Evolutionary conservation across 140 eudicot genomes (phyloP).

Genomic region (Flaveria floridana): DNA sequence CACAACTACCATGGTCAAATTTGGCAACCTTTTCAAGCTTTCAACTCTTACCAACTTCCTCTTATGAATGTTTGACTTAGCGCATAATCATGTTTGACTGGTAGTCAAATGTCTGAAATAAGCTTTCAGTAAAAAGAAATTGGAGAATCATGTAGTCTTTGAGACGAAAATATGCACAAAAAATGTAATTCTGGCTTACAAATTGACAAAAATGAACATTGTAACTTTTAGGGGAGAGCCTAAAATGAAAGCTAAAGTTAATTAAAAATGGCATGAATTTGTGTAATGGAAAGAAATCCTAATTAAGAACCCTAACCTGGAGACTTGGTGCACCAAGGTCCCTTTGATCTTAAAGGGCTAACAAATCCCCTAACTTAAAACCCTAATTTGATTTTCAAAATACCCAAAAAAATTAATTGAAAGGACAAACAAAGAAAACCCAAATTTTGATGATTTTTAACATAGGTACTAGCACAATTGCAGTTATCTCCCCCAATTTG

Average conservation of each 20-base stretch:
- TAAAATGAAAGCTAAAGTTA: background rate
- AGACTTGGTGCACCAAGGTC: background rate
- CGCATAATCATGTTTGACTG: conserved; percentile 16
- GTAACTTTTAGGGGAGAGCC: background rate
- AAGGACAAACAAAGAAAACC: background rate
- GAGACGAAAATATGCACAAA: background rate
- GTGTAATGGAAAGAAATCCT: background rate
- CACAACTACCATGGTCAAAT: conserved; percentile 33
- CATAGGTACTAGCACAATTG: conserved; percentile 2
- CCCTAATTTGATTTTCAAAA: conserved; percentile 20
- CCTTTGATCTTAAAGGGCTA: conserved; percentile 6
- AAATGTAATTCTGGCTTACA: conserved; percentile 11
- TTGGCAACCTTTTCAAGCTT: conserved; percentile 27
- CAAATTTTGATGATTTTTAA: background rate
- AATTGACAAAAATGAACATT: background rate
- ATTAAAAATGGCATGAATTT: background rate
- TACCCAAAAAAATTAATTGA: background rate
- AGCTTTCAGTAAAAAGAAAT: background rate
- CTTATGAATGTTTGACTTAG: conserved; percentile 19
- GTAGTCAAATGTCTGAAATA: background rate
- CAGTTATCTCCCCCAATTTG: conserved; percentile 9
- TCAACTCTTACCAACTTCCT: conserved; percentile 21
- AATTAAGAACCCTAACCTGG: background rate
- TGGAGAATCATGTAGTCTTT: conserved; percentile 14
- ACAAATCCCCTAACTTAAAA: conserved; percentile 23